Evolutionary conservation across 1,139 yeast genomes (phyloP).

Genomic region (Yamadazyma oceani): DNA sequence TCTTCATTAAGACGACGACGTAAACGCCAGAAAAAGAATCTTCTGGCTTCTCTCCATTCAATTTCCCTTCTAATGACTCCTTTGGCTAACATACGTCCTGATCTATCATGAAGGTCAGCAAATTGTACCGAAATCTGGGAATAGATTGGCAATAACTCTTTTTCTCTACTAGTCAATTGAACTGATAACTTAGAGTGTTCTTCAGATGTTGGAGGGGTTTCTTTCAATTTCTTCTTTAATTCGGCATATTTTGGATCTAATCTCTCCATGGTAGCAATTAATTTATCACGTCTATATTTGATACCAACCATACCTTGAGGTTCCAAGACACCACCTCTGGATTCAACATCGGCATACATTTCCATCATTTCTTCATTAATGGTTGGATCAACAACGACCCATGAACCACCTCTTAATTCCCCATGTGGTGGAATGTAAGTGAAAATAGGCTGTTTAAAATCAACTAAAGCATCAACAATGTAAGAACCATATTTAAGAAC

Average conservation of each 20-base stretch:
- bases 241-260: constrained; percentile 74
- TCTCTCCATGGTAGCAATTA: constrained; percentile 85
- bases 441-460: constrained; percentile 93
- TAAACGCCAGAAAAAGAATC: constrained; percentile 98
- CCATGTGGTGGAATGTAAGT: constrained; percentile 97
- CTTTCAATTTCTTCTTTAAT: constrained; percentile 59
- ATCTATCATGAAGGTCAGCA: constrained; percentile 96
- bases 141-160: constrained; percentile 78
- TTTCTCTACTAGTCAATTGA: constrained; percentile 76
- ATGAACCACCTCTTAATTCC: constrained; percentile 98
- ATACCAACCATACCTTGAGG: constrained; percentile 99
- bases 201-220: constrained; percentile 55
- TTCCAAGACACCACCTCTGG: constrained; percentile 98
- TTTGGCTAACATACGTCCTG: constrained; percentile 96
- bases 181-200: constrained; percentile 66
- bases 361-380: constrained; percentile 97
- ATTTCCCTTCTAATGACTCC: constrained; percentile 84
- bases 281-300: constrained; percentile 91
- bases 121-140: constrained; percentile 92
- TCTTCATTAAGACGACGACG: constrained; percentile 96
- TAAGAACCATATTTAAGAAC: constrained; percentile 94
- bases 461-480: constrained; percentile 95
- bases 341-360: constrained; percentile 95
- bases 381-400: constrained; percentile 99
- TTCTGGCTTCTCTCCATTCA: constrained; percentile 84